Percentiles rank a stretch among this genome's conserved stretches.
Evolutionary conservation across 192 early-diverging fungal genomes (phyloP).

Genomic region (Backusella mclennaniae): DNA sequence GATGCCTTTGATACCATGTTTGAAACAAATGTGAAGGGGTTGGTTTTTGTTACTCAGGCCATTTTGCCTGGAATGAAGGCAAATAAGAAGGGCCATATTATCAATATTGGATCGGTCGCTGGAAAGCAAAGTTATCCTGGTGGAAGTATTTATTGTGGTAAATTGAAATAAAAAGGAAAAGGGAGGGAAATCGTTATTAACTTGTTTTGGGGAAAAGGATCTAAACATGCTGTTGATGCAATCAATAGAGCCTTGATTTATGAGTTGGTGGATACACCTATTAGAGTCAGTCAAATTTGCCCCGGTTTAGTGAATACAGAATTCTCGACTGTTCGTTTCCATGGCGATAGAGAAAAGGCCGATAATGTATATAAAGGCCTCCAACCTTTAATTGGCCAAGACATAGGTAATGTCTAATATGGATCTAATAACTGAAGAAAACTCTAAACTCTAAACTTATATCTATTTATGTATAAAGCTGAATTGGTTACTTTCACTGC

Average conservation of each 20-base stretch:
- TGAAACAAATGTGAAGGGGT: slow-evolving; percentile 90
- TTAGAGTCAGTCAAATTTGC: slow-evolving; percentile 73
- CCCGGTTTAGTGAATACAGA: slow-evolving; percentile 90
- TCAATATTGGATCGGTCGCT: slow-evolving; percentile 83
- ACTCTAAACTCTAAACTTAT: not conserved
- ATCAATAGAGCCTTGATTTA: slow-evolving; percentile 72
- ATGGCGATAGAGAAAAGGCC: slow-evolving; percentile 63
- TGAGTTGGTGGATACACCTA: slow-evolving; percentile 71
- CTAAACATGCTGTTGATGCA: slow-evolving; percentile 82
- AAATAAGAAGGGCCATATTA: slow-evolving; percentile 70
- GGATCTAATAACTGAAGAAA: not conserved
- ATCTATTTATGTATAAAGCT: slow-evolving; percentile 26
- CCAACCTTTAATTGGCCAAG: slow-evolving; percentile 65
- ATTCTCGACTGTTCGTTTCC: slow-evolving; percentile 81
- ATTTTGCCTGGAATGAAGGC: slow-evolving; percentile 78
- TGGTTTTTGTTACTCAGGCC: slow-evolving; percentile 76
- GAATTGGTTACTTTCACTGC: slow-evolving; percentile 81
- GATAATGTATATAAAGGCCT: slow-evolving; percentile 77
- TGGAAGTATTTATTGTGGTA: slow-evolving; percentile 76
- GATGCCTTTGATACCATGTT: slow-evolving; percentile 76
- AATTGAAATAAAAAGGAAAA: not conserved
- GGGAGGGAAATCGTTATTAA: not conserved
- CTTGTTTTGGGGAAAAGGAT: slow-evolving; percentile 35
- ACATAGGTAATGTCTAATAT: slow-evolving; percentile 51
- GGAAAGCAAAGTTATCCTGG: slow-evolving; percentile 67